phyloP scores from a whole-genome alignment of 1,284 basidiomycete genomes.

The Microbotryum violaceum region DNA sequence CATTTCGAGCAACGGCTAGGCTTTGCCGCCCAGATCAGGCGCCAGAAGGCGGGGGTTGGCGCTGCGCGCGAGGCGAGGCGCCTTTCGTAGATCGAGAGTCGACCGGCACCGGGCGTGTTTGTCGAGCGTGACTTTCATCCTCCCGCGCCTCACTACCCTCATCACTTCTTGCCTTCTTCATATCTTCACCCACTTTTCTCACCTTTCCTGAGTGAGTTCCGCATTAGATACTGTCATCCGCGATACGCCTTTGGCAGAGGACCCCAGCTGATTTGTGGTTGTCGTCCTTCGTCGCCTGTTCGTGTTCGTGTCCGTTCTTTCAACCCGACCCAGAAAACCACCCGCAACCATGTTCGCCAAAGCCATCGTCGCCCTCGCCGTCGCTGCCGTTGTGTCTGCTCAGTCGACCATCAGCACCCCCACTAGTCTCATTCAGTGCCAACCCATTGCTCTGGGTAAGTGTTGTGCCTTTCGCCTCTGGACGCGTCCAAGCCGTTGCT shows the following conservation, averaged over 20 bases:
- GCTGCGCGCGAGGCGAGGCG: no score
- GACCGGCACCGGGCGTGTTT: no score
- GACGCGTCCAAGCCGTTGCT: neutral
- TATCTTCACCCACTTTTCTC: neutral
- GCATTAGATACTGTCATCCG: neutral
- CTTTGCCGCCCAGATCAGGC: no score
- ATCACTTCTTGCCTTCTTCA: neutral
- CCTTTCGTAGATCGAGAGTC: no score
- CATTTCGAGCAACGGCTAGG: no score
- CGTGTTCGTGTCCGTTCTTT: neutral
- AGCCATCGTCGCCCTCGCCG: slow-evolving; percentile 13
- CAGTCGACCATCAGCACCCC: slow-evolving; percentile 22
- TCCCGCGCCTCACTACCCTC: no score
- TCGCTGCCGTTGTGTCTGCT: slow-evolving; percentile 16
- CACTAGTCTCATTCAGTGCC: slow-evolving; percentile 20
- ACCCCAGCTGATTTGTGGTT: neutral
- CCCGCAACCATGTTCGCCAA: slow-evolving; percentile 4
- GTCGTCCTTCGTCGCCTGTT: neutral
- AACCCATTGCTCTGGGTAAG: neutral
- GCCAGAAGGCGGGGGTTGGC: no score
- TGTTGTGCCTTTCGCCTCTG: neutral
- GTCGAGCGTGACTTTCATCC: no score
- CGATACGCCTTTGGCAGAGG: neutral
- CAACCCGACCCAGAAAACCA: neutral
- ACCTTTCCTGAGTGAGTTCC: neutral